A percentile compares a stretch with the other conserved stretches of the same genome.
Conservation (phyloP, 495 filamentous ascomycete species). For the Aspergillus carlsbadensis region DNA sequence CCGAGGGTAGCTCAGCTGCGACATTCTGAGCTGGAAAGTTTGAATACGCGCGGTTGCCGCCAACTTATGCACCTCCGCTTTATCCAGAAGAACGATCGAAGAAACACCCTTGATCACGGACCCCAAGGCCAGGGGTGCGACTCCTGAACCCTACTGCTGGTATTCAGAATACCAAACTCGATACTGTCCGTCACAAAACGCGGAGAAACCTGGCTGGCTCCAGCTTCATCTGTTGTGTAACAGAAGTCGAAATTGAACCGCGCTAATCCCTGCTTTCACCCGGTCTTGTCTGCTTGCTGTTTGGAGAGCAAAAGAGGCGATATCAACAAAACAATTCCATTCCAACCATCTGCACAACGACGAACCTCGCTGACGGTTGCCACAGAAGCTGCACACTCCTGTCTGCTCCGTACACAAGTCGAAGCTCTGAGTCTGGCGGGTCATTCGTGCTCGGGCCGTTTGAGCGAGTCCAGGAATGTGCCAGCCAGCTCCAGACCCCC, state of each 20-base stretch:
- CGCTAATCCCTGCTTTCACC: constrained; percentile 1
- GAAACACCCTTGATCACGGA: neutral
- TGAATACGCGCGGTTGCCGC: constrained; percentile 13
- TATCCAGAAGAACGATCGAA: neutral
- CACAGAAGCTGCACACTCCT: neutral
- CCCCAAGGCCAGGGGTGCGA: neutral
- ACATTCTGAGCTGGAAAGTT: neutral
- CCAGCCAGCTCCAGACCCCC: constrained; percentile 8
- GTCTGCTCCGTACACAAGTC: neutral
- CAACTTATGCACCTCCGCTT: neutral
- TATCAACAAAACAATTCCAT: neutral
- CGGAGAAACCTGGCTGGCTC: constrained; percentile 9
- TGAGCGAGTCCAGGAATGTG: constrained; percentile 2
- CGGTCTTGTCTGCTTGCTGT: neutral
- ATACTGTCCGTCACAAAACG: constrained; percentile 14
- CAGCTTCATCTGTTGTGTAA: neutral
- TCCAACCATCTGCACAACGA: neutral
- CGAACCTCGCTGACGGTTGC: neutral
- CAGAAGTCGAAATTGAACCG: neutral
- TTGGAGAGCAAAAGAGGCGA: neutral
- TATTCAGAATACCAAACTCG: constrained; percentile 9
- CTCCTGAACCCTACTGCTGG: constrained; percentile 2
- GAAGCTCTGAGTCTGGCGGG: neutral
- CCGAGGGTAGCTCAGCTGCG: neutral
- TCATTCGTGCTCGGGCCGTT: neutral